phyloP scores from a whole-genome alignment of 2,329 filamentous ascomycete species.

The Sordariomycetes sp. region DNA sequence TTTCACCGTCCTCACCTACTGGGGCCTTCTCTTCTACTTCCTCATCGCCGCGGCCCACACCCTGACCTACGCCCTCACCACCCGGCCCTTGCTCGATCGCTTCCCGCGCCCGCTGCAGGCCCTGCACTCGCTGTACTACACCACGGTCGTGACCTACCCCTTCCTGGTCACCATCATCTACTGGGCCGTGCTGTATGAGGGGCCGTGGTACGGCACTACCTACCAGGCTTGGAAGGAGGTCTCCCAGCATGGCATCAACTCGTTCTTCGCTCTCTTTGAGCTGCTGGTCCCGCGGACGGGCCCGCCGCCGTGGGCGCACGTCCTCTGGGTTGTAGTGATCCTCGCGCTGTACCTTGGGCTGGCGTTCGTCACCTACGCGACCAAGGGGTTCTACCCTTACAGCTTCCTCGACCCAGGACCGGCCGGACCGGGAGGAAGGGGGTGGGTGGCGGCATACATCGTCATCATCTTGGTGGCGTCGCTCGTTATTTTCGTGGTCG shows the following conservation, averaged over 20 bases:
- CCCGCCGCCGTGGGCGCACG: constrained; percentile 48
- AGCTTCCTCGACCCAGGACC: constrained; percentile 56
- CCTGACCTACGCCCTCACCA: constrained; percentile 47
- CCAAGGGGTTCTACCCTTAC: constrained; percentile 68
- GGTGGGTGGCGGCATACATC: constrained; percentile 51
- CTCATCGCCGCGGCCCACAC: constrained; percentile 59
- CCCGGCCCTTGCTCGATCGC: constrained; percentile 43
- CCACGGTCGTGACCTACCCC: constrained; percentile 51
- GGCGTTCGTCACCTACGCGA: constrained; percentile 62
- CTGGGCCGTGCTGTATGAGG: constrained; percentile 51
- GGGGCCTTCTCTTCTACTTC: constrained; percentile 75
- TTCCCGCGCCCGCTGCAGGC: constrained; percentile 53
- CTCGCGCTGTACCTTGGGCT: constrained; percentile 62
- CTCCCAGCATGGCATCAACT: constrained; percentile 67
- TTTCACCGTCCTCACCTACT: constrained; percentile 76
- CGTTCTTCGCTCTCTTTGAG: constrained; percentile 64
- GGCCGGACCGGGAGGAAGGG: constrained; percentile 31
- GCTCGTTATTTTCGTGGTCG: constrained; percentile 40
- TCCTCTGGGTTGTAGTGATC: constrained; percentile 58
- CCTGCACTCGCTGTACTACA: constrained; percentile 55
- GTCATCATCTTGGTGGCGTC: constrained; percentile 45
- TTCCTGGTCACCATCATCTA: constrained; percentile 62
- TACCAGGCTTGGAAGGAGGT: constrained; percentile 55
- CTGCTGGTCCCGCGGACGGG: constrained; percentile 56
- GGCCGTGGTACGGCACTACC: constrained; percentile 35